Conservation (phyloP, 148 eudicot species). For the Tetragonia tetragonoides region DNA sequence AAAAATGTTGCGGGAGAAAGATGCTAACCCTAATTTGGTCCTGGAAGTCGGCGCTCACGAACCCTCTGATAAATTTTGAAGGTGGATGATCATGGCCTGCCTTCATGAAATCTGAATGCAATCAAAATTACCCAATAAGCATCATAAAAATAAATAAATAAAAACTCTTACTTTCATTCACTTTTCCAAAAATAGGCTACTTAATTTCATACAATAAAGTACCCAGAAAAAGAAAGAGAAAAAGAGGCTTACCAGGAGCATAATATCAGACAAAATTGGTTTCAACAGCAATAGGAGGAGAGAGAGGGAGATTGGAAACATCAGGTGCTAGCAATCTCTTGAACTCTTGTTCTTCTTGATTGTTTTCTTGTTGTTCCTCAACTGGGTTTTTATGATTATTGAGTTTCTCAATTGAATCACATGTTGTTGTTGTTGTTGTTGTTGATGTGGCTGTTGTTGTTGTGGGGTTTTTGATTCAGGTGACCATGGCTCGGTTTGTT, state of each 20-base stretch:
- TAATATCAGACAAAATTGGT: conserved; percentile 69
- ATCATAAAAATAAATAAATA: too few species aligned
- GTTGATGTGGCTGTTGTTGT: background rate
- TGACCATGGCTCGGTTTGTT: too few species aligned
- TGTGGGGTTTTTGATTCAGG: too few species aligned
- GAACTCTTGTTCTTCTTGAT: conserved; percentile 45
- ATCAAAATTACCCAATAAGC: conserved; percentile 1
- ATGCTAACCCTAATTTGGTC: too few species aligned
- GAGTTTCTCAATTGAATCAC: background rate
- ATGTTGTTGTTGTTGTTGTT: background rate
- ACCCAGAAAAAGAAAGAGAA: background rate
- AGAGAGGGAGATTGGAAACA: conserved; percentile 52
- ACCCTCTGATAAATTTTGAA: too few species aligned
- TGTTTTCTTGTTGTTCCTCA: background rate
- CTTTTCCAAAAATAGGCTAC: background rate
- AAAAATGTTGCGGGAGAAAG: too few species aligned
- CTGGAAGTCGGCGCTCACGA: too few species aligned
- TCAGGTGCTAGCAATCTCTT: conserved; percentile 49
- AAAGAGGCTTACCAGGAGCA: conserved; percentile 48
- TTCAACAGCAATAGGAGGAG: conserved; percentile 66
- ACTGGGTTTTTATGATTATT: background rate
- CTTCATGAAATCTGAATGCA: conserved; percentile 69
- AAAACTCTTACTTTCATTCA: background rate
- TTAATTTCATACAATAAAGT: background rate
- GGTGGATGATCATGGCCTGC: conserved; percentile 93